These are phyloP conservation scores for Panicum hallii DNA, from an alignment of 202 grass and related monocot genomes.

Conservation along the genomic window DNA sequence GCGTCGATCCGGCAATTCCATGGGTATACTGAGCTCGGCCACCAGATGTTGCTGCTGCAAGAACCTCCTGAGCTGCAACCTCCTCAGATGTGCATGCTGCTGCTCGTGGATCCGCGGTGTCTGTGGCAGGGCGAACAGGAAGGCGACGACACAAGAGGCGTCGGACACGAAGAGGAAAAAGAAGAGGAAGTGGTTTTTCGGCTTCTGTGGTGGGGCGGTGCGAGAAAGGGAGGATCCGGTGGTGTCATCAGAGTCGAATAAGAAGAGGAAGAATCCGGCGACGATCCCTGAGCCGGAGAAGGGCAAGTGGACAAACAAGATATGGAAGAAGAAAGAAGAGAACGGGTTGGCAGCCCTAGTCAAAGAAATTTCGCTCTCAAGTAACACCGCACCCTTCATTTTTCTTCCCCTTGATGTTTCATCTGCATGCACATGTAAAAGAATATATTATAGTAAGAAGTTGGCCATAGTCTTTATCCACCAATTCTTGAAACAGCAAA, in stretches of 20 bases:
- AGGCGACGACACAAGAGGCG: conserved; percentile 21
- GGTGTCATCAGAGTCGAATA: conserved; percentile 39
- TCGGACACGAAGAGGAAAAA: conserved; percentile 41
- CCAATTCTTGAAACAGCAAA: not conserved
- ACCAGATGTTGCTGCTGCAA: conserved; percentile 42
- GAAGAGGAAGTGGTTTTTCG: conserved; percentile 48
- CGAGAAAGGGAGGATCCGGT: conserved; percentile 49
- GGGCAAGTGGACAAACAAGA: conserved; percentile 41
- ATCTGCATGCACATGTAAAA: conserved; percentile 2
- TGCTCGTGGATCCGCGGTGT: conserved; percentile 53
- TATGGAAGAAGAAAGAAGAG: conserved; percentile 50
- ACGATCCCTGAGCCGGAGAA: conserved; percentile 34
- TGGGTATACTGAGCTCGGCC: conserved; percentile 50
- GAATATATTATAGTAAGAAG: not conserved
- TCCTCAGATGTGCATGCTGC: conserved; percentile 36
- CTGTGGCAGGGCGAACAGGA: conserved; percentile 22
- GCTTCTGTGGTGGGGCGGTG: conserved; percentile 29
- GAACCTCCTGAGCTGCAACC: conserved; percentile 41
- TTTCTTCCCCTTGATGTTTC: not conserved
- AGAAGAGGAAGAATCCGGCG: conserved; percentile 48
- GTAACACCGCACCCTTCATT: conserved; percentile 36
- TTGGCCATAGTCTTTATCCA: not conserved
- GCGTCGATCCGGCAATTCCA: conserved; percentile 51
- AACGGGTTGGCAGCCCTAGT: conserved; percentile 44
- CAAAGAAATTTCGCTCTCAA: conserved; percentile 57